phyloP scores from a whole-genome alignment of 306 rosid species.

The Psophocarpus tetragonolobus region DNA sequence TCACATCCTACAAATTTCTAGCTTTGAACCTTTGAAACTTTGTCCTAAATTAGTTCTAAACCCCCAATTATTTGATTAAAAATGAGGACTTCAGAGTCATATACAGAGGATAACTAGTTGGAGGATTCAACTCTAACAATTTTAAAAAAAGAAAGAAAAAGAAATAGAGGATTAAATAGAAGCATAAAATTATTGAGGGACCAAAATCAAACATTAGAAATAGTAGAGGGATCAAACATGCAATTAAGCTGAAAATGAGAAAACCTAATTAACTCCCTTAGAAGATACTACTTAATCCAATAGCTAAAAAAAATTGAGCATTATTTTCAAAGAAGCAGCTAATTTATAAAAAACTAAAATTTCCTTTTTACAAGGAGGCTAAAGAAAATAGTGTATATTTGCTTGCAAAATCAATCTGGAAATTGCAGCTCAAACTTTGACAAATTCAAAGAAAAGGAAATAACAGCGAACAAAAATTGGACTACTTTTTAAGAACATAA shows the following conservation, averaged over 20 bases:
- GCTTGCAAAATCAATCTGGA: background rate
- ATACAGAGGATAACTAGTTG: background rate
- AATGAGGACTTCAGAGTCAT: background rate
- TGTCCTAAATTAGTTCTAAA: background rate
- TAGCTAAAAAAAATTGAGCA: background rate
- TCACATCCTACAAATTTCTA: background rate
- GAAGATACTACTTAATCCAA: background rate
- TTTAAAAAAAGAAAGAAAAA: too few species aligned
- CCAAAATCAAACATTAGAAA: background rate
- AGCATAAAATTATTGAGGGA: background rate
- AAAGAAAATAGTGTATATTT: background rate
- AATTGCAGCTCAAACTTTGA: conserved; percentile 20
- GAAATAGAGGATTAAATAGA: background rate
- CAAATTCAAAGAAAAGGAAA: conserved; percentile 23
- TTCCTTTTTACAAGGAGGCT: background rate
- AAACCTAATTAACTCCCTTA: conserved; percentile 13
- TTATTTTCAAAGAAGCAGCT: conserved; percentile 17
- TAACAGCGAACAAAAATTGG: background rate
- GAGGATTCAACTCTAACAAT: background rate
- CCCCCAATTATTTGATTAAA: background rate
- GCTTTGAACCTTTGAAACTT: background rate
- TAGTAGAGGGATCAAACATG: background rate
- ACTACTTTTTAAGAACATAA: conserved; percentile 7
- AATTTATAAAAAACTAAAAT: background rate
- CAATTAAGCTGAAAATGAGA: conserved; percentile 10